These are phyloP conservation scores for Calocera viscosa DNA, from an alignment of 768 basidiomycete genomes.

Conservation along the genomic window DNA sequence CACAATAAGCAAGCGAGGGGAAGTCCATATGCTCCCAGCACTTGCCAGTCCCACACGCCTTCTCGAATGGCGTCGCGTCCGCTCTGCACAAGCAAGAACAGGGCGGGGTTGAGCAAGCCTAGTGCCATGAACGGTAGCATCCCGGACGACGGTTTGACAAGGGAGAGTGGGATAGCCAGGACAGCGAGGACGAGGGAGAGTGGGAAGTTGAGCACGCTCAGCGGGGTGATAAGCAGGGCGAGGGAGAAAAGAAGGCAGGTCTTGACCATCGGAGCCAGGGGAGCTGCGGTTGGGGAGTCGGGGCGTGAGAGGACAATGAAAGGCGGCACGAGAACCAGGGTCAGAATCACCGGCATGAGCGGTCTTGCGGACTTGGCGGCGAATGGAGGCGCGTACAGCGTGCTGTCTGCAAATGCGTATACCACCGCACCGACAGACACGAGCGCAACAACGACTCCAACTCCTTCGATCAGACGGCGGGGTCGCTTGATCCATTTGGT, in stretches of 20 bases:
- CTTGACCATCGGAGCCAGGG: slow-evolving; percentile 43
- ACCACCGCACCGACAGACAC: slow-evolving; percentile 43
- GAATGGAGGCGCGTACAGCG: slow-evolving; percentile 13
- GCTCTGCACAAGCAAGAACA: slow-evolving; percentile 45
- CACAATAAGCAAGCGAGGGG: slow-evolving; percentile 75
- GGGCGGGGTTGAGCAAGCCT: slow-evolving; percentile 30
- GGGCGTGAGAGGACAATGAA: neutral
- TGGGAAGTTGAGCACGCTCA: slow-evolving; percentile 84
- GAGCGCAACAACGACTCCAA: slow-evolving; percentile 44
- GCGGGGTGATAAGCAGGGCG: slow-evolving; percentile 74
- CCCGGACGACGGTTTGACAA: slow-evolving; percentile 17
- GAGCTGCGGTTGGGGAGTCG: neutral
- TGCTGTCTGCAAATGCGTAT: slow-evolving; percentile 27
- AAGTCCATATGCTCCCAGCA: slow-evolving; percentile 69
- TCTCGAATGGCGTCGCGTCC: slow-evolving; percentile 35
- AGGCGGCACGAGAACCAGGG: slow-evolving; percentile 15
- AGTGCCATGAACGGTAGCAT: slow-evolving; percentile 12
- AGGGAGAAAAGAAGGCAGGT: slow-evolving; percentile 68
- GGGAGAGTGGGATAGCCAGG: slow-evolving; percentile 51
- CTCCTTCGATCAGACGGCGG: slow-evolving; percentile 42
- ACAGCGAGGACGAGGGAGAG: slow-evolving; percentile 61
- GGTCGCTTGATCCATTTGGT: slow-evolving; percentile 23
- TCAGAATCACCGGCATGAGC: neutral
- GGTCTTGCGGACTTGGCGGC: slow-evolving; percentile 8
- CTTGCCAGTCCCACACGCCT: slow-evolving; percentile 64